Evolutionary conservation across 106 monocot genomes (phyloP).

Genomic region (Allium cepa): DNA sequence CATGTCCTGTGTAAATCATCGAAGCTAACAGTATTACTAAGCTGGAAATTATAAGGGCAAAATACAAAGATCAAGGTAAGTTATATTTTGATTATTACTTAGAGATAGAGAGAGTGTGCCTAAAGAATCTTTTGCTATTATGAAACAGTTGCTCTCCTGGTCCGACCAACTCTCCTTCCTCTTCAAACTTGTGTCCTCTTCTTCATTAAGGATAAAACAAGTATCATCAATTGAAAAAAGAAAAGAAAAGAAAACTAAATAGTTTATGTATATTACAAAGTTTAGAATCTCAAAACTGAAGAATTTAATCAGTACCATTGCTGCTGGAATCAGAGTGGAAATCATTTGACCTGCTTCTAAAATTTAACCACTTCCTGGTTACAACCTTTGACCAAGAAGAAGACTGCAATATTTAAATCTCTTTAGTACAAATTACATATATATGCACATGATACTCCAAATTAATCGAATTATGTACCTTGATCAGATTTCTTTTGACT

Average conservation of each 20-base stretch:
- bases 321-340: slow-evolving; percentile 6
- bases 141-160: background rate
- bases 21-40: background rate
- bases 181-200: background rate
- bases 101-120: slow-evolving; percentile 9
- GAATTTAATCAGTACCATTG: background rate
- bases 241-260: background rate
- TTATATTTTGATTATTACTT: background rate
- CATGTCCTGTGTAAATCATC: background rate
- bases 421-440: background rate
- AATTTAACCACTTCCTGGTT: slow-evolving; percentile 1
- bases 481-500: background rate
- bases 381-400: background rate
- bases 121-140: slow-evolving; percentile 2
- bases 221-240: background rate
- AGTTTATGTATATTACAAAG: background rate
- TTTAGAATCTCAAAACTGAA: background rate
- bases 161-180: background rate
- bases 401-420: background rate
- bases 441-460: background rate
- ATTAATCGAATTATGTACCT: background rate
- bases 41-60: background rate
- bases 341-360: background rate
- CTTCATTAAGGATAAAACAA: background rate
- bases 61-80: background rate